Evolutionary conservation across 345 rosid species (phyloP).

Genomic region (Linum tenue): DNA sequence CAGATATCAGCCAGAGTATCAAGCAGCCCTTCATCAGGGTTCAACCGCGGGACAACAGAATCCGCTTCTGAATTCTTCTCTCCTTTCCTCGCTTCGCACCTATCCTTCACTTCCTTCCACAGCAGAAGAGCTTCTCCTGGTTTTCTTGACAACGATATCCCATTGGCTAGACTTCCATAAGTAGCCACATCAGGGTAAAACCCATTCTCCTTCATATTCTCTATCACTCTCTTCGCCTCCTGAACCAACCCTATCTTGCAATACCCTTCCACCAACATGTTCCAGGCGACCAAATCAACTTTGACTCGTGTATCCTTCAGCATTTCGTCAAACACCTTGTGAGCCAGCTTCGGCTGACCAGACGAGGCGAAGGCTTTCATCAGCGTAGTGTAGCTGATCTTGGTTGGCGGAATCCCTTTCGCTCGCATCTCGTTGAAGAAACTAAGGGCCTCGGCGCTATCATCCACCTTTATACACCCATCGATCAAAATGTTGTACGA

Average conservation of each 20-base stretch:
- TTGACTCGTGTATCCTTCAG: conserved; percentile 61
- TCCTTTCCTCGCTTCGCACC: conserved; percentile 30
- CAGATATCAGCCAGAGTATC: conserved; percentile 76
- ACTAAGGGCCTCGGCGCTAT: conserved; percentile 73
- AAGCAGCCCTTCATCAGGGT: conserved; percentile 65
- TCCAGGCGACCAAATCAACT: conserved; percentile 84
- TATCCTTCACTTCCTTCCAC: conserved; percentile 81
- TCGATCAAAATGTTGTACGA: conserved; percentile 77
- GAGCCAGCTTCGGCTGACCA: conserved; percentile 81
- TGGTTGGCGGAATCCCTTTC: conserved; percentile 66
- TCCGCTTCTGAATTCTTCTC: conserved; percentile 22
- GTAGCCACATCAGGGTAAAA: conserved; percentile 70
- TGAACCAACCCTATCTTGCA: conserved; percentile 66
- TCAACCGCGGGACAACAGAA: conserved; percentile 38
- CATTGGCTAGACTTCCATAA: conserved; percentile 77
- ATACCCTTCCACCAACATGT: conserved; percentile 81
- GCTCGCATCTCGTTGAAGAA: conserved; percentile 84
- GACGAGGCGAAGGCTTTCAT: conserved; percentile 93
- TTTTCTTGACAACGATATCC: conserved; percentile 73
- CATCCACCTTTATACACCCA: conserved; percentile 81
- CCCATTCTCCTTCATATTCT: conserved; percentile 63
- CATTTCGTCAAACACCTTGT: conserved; percentile 89
- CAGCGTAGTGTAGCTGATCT: conserved; percentile 87
- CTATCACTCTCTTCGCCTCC: conserved; percentile 63
- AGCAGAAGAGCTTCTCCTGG: conserved; percentile 93